Conservation (phyloP, 441 rosid genomes). For the Erodium moschatum region DNA sequence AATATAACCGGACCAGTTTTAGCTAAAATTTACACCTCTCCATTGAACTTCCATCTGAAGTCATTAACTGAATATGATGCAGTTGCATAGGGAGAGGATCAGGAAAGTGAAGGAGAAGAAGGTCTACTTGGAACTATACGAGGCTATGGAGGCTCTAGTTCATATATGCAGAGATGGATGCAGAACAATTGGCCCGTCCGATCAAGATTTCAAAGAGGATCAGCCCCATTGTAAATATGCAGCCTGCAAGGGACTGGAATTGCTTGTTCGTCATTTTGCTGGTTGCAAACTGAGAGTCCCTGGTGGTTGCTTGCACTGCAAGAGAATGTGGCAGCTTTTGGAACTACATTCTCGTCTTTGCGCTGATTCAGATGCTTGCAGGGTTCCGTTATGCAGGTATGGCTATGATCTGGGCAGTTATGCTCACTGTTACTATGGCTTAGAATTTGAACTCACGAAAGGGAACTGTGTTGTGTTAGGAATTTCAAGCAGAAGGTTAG, state of each 20-base stretch:
- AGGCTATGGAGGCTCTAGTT: constrained; percentile 92
- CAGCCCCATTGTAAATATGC: constrained; percentile 47
- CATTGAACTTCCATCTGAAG: background rate
- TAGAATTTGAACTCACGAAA: too few relatives aligned
- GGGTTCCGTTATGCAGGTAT: constrained; percentile 78
- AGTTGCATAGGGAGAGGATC: constrained; percentile 46
- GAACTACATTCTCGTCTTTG: constrained; percentile 85
- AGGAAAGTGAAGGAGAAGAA: constrained; percentile 44
- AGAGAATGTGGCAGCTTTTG: constrained; percentile 87
- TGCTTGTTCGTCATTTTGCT: constrained; percentile 65
- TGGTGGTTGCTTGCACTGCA: constrained; percentile 72
- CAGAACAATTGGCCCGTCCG: constrained; percentile 78
- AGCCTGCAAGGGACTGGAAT: constrained; percentile 72
- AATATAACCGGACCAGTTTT: too few relatives aligned
- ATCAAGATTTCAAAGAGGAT: constrained; percentile 43
- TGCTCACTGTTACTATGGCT: too few relatives aligned
- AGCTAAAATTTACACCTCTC: background rate
- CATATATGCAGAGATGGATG: constrained; percentile 93
- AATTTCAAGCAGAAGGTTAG: constrained; percentile 54
- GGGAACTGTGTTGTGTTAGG: constrained; percentile 22
- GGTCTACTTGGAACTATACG: constrained; percentile 59
- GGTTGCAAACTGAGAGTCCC: constrained; percentile 62
- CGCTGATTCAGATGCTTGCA: constrained; percentile 42
- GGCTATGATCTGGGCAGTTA: background rate
- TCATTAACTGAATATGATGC: constrained; percentile 11